Percentiles rank a stretch among this genome's conserved stretches.
Evolutionary conservation across 306 rosid species (phyloP).

Genomic region (Crotalaria pallida): DNA sequence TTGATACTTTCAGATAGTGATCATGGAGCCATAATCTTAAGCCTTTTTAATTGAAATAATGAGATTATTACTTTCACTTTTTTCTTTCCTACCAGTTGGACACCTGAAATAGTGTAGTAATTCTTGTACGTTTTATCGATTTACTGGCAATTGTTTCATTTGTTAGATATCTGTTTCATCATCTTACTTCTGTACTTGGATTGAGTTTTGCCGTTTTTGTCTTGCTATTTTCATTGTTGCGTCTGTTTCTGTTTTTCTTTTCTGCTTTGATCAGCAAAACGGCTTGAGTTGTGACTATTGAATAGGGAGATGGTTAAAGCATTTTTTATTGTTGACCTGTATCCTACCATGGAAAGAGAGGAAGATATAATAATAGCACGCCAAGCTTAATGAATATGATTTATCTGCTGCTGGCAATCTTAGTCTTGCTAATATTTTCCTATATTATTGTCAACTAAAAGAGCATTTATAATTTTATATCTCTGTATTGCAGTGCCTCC

Average conservation of each 20-base stretch:
- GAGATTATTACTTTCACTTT: background rate
- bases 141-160: background rate
- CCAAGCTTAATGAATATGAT: background rate
- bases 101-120: background rate
- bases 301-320: constrained; percentile 3
- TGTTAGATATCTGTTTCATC: background rate
- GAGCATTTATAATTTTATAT: background rate
- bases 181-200: background rate
- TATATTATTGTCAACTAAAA: background rate
- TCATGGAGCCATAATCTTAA: background rate
- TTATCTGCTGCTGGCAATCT: background rate
- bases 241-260: background rate
- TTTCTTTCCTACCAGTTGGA: background rate
- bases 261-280: background rate
- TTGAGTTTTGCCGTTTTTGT: background rate
- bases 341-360: background rate
- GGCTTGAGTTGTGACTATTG: background rate
- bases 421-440: background rate
- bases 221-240: background rate
- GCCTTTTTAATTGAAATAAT: background rate
- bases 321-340: background rate
- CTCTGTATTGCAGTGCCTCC: constrained; percentile 58
- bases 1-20: constrained; percentile 1
- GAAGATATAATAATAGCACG: background rate
- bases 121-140: constrained; percentile 1